Evolutionary conservation across 345 rosid species (phyloP).

Genomic region (Ailanthus altissimus): DNA sequence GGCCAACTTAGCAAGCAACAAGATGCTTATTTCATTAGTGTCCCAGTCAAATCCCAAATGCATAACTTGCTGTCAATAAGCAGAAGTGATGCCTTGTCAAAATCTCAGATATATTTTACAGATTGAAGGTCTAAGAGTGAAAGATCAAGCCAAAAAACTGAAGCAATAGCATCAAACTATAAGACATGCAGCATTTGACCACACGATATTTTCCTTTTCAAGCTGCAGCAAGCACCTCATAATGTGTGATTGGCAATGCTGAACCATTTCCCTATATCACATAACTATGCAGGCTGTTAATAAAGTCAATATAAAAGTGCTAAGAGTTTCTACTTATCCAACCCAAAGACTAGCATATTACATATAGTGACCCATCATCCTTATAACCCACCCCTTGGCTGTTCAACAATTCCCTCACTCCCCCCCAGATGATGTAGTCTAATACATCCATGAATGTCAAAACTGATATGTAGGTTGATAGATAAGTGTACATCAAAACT

Average conservation of each 20-base stretch:
- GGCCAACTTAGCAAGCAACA: slow-evolving; percentile 85
- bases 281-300: background rate
- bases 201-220: background rate
- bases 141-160: slow-evolving; percentile 8
- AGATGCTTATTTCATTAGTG: slow-evolving; percentile 71
- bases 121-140: slow-evolving; percentile 5
- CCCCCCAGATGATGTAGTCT: background rate
- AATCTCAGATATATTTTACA: slow-evolving; percentile 7
- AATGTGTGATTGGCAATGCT: slow-evolving; percentile 3
- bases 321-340: background rate
- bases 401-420: background rate
- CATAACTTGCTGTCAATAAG: slow-evolving; percentile 65
- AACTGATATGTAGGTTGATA: background rate
- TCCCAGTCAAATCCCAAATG: slow-evolving; percentile 85
- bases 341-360: background rate
- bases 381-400: background rate
- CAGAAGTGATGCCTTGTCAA: slow-evolving; percentile 16
- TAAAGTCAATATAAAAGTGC: background rate
- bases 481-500: background rate
- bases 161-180: background rate
- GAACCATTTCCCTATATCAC: background rate
- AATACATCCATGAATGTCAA: background rate
- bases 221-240: slow-evolving; percentile 14
- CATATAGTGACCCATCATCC: background rate
- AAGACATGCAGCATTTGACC: background rate